phyloP scores from a whole-genome alignment of 164 flowering plant species.

The Cinnamomum chago region DNA sequence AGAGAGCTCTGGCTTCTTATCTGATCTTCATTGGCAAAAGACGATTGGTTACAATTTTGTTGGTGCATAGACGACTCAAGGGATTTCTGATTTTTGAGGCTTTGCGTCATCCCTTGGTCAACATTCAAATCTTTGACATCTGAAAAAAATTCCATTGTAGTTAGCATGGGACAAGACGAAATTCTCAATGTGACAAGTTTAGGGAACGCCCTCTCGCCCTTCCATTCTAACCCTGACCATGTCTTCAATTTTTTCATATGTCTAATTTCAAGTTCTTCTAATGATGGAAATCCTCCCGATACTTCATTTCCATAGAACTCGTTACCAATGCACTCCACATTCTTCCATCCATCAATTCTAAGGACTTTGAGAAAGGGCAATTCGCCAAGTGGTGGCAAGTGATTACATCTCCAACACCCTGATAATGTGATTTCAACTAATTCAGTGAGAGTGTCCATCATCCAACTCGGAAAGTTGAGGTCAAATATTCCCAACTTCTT shows the following conservation, averaged over 20 bases:
- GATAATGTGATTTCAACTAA: neutral
- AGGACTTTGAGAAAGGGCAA: constrained; percentile 18
- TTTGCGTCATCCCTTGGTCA: neutral
- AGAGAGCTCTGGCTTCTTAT: neutral
- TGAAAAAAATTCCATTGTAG: neutral
- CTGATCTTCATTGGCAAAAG: neutral
- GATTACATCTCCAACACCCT: constrained; percentile 12
- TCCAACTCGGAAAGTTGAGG: constrained; percentile 19
- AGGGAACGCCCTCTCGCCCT: neutral
- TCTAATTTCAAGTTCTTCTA: neutral
- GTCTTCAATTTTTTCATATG: constrained; percentile 5
- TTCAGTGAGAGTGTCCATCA: neutral
- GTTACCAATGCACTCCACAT: neutral
- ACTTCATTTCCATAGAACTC: neutral
- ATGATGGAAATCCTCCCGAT: neutral
- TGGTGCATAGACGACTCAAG: neutral
- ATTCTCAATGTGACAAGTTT: neutral
- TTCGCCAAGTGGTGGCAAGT: constrained; percentile 19
- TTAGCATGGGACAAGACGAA: neutral
- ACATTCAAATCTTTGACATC: neutral
- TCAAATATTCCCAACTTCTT: constrained; percentile 13
- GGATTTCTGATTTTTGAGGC: neutral
- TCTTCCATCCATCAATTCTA: neutral
- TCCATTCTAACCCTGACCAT: neutral
- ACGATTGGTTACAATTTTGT: neutral